Evolutionary conservation across 768 basidiomycete genomes (phyloP), one percentile per base, ranked within the genome.

Genomic region (Daedalea quercina): DNA sequence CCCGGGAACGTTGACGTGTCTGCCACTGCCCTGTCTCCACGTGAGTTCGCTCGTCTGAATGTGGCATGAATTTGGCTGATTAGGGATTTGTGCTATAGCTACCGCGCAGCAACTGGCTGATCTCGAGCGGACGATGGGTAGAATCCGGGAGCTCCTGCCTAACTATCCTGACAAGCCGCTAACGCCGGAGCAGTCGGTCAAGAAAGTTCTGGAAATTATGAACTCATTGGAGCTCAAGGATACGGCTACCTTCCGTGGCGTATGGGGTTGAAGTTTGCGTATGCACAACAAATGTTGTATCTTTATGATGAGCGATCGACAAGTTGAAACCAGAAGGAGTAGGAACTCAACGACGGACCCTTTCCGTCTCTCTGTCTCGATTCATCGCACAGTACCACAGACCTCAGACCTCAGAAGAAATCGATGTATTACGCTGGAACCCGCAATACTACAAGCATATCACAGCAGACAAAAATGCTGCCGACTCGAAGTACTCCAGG

Each of bases 101-200:
- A 28, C 4, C 20, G 50, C 54, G 7, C 48, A 54, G 52, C 52
- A 58, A 23, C 47, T 55, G 13, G 34, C 52, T 13, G 46, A 44
- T 13, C 26, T 50, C 28, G 24, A 35, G 20, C 2, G 44, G 22
- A 19, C 51, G 37, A 20, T 31, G 19, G 51, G 8, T 33, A 20
- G 22, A 3, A 54, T 64, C 57, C 47, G 57, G 46, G 37, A 53
- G 43, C 46, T 28, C 6, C 46, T 44, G 7, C 62, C 64, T 0
- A 44, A 60, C 13, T 63, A 54, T 53, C 41, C 51, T 25, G 26
- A 33, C 22, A 35, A 41, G 48, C 46, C 51, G 26, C 9, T 53
- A 13, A 55, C 43, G n/a, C 55, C 58, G 4, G 55, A 56, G 51
- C 51, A 42, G 43, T 59, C 55, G 12, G 58, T 59, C 22, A 41